Evolutionary conservation across 169 alveolate species (phyloP), one percentile per base, ranked within the genome.

Genomic region (Fabrea salina): DNA sequence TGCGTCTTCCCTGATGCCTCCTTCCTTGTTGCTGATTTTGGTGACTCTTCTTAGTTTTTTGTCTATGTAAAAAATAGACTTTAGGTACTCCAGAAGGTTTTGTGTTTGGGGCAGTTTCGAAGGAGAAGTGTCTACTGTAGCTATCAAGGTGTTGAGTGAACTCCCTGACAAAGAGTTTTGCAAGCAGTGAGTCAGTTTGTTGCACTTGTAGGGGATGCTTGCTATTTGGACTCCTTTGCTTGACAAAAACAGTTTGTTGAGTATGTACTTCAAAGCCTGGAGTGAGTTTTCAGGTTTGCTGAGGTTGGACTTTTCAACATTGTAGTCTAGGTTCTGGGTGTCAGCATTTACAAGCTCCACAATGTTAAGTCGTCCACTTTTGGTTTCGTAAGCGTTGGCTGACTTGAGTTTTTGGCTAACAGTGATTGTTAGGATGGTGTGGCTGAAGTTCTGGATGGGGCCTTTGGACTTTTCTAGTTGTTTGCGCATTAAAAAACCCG

Each of bases 151-250:
- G 30, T 25, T n/a, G 40, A 43, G 40, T 8, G 44, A 40, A 32
- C 44, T 68, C 13, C 37, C 68, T 37, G 39, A 44, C 7, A 43
- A 19, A 1, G 40, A 16, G 37, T 30, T 44, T 44, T 68, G 78
- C 22, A 37, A 27, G 7, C 40, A 44, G 8, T 68, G 61, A 1
- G 78, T 68, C 25, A 68, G 59, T 61, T 61, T 61, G n/a, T 13
- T 27, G 32, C 25, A 7, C 39, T 61, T 61, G 27, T n/a, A 33
- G 16, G 74, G 74, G 13, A 61, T 61, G 2, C 25, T 13, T 1
- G 11, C 39, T 1, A 61, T 51, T 16, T 16, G 41, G 58, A 35
- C 74, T 11, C 50, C 50, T 4, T n/a, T 19, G 25, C 39, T 61
- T n/a, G 25, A n/a, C 16, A 61, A 30, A 35, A 33, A 33, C 4